Evolutionary conservation across 2,329 filamentous ascomycete species (phyloP), one percentile per base, ranked within the genome.

Genomic region (Sphaceloma murrayae): DNA sequence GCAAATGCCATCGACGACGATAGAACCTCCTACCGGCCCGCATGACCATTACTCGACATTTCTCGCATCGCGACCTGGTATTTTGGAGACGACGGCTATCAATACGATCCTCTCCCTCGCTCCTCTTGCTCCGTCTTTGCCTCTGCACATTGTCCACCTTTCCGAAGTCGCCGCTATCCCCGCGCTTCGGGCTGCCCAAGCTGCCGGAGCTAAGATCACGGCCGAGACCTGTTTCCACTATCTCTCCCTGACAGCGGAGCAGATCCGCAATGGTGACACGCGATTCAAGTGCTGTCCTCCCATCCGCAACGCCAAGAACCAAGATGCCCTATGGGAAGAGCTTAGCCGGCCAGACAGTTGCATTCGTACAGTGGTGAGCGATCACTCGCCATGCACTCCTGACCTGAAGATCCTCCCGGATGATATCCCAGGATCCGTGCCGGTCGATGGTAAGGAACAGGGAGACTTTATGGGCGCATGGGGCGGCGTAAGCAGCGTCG

Each of bases 151-250:
- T 49, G 88, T 95, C 14, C 88, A 95, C 58, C 74, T 95, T 8
- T 93, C 85, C 65, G 17, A 73, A 50, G 34, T 69, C 63, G 18
- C 69, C 67, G 40, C 70, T 70, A 42, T 78, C 72, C 67, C 59
- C 32, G 32, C 55, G 51, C 33, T 56, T 67, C 54, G 79, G 49
- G 73, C 77, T 48, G 88, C 88, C 8, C 78, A 86, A 22, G 68
- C 70, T 3, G 66, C 69, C 2, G 88, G 88, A 32, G 67, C 93
- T 59, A 85, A 87, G 57, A 85, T 95, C 65, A 94, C 87, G 1
- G 87, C 88, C 45, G 88, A 94, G 67, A 94, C 88, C 2, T 94
- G 88, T 67, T 94, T 93, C 72, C 88, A 94, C 68, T 95, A 94
- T 63, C 77, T 95, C 10, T 83, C 82, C 3, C 72, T 95, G 2